These are phyloP conservation scores for Ustilago esculenta DNA, from an alignment of 1,284 basidiomycete species.

Conservation along the genomic window DNA sequence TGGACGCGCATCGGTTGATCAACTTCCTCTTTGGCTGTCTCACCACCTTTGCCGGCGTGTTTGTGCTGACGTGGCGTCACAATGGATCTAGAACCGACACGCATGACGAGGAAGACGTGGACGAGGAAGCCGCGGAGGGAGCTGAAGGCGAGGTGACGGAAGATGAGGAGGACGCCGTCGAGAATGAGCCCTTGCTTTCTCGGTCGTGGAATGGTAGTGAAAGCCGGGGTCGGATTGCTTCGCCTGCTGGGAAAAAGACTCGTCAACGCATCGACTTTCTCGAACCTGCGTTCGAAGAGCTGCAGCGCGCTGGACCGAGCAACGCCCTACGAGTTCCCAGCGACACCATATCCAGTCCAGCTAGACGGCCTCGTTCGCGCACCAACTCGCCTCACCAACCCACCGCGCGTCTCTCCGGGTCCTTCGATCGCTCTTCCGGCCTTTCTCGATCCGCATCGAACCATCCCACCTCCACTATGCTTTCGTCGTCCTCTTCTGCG, in stretches of 20 bases:
- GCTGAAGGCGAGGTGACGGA: conserved; percentile 1
- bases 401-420: conserved; percentile 15
- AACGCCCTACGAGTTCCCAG: conserved; percentile 26
- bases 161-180: background rate
- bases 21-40: conserved; percentile 86
- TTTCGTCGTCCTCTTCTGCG: conserved; percentile 4
- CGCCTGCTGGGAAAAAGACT: background rate
- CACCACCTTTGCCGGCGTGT: conserved; percentile 85
- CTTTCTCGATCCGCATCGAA: conserved; percentile 28
- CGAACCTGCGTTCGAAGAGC: conserved; percentile 8
- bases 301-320: conserved; percentile 6
- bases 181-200: conserved; percentile 14
- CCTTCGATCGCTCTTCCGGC: conserved; percentile 18
- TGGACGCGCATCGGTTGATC: conserved; percentile 75
- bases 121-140: conserved; percentile 4
- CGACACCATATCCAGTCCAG: background rate
- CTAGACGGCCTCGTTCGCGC: conserved; percentile 22
- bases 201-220: conserved; percentile 21
- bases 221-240: background rate
- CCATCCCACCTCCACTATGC: conserved; percentile 5
- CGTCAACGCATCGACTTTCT: conserved; percentile 17
- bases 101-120: background rate
- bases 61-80: conserved; percentile 67
- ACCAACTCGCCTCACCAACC: conserved; percentile 36
- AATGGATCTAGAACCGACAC: conserved; percentile 1